Evolutionary conservation across 176 grass and related monocot species (phyloP).

Genomic region (Phyllostachys edulis): DNA sequence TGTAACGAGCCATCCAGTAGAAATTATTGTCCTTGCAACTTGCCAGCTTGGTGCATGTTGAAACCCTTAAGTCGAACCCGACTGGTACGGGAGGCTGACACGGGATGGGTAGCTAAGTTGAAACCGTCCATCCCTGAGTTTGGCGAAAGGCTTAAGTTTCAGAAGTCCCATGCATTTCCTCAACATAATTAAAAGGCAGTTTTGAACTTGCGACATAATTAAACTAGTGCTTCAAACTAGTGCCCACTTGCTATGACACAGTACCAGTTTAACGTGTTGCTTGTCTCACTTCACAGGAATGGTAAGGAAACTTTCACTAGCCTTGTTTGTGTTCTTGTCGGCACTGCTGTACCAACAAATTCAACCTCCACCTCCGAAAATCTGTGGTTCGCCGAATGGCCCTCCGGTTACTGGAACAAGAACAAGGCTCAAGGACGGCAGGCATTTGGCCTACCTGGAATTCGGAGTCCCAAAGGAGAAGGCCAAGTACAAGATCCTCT

Average conservation of each 20-base stretch:
- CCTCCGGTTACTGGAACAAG: slow-evolving; percentile 55
- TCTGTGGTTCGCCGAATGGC: slow-evolving; percentile 37
- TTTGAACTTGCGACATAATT: neutral
- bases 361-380: slow-evolving; percentile 42
- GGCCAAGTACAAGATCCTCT: slow-evolving; percentile 81
- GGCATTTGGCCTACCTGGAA: slow-evolving; percentile 80
- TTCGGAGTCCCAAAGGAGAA: slow-evolving; percentile 58
- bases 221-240: neutral
- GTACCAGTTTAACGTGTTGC: neutral
- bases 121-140: too few species aligned
- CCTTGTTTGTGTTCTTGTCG: slow-evolving; percentile 33
- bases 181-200: neutral
- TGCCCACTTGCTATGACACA: neutral
- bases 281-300: slow-evolving; percentile 35
- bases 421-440: slow-evolving; percentile 70
- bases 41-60: neutral
- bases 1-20: neutral
- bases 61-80: neutral
- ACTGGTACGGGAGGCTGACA: too few species aligned
- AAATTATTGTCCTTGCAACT: slow-evolving; percentile 6
- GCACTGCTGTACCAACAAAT: slow-evolving; percentile 53
- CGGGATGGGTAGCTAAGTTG: too few species aligned
- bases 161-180: too few species aligned
- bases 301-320: slow-evolving; percentile 35
- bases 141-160: too few species aligned